Base-by-base conservation (phyloP, 345 rosid genomes). In the Citrus mangshanensis region DNA sequence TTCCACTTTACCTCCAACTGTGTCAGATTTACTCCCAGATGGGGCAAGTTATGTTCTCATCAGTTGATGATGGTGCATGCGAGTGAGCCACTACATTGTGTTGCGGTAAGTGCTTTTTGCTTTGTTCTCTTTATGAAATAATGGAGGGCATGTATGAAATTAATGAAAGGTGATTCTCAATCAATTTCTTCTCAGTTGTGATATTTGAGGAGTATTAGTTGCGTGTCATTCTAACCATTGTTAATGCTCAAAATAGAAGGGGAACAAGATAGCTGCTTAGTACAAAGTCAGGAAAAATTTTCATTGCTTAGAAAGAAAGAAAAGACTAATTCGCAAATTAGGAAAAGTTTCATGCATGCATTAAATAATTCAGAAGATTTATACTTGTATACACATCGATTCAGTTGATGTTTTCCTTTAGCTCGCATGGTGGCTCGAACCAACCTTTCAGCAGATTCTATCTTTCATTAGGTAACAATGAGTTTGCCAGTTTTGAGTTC, bases 31-130 rank as follows among this genome's bases (percentile, higher is more conserved):
- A 25, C 85, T 85, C 40, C 87, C 81, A n/a, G 84, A 77, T 73
- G 83, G 69, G 2, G 86, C 81, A 46, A 86, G 91, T 63, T 88
- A 88, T 68, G 69, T 84, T 77, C 91, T 89, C 37, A 70, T 87
- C 60, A 79, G 83, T 58, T 86, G 84, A 89, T 74, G 10, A 32
- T 18, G 0, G 42, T 25, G 51, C 30, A 54, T 16, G 16, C 24
- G 51, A 37, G 72, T n/a, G 61, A 46, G 70, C 6, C 54, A 18
- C 32, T 22, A 34, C 24, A 21, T n/a, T 56, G 5, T 28, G 7
- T 42, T 62, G 60, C 56, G 2, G 42, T 21, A 30, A 21, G 42
- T 63, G 67, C 28, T 21, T 42, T 28, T 42, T 9, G 10, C 9
- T 63, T 51, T 63, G 70, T 28, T 28, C 22, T 46, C 67, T 30